These are phyloP conservation scores for Pulveroboletus sp. DNA, from an alignment of 768 basidiomycete genomes.

Conservation along the genomic window DNA sequence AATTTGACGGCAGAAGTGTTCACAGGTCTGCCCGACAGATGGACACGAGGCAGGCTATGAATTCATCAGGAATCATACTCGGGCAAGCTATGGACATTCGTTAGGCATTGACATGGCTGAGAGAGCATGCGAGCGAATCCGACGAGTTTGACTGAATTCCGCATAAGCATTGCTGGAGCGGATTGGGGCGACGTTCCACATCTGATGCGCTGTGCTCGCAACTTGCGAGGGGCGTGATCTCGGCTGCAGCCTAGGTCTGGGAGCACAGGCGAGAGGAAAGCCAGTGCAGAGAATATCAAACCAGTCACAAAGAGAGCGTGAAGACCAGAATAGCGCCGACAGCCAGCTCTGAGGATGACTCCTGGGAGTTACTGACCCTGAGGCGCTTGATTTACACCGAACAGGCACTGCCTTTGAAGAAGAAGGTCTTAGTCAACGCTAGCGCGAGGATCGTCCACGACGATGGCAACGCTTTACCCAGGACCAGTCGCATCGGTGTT, in stretches of 20 bases:
- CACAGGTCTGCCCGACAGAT: background rate
- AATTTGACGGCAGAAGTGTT: background rate
- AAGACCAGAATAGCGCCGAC: background rate
- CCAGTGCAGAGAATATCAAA: background rate
- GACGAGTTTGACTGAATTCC: background rate
- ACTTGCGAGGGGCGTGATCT: no score
- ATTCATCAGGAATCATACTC: background rate
- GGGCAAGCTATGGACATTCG: background rate
- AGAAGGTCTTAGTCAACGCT: conserved; percentile 12
- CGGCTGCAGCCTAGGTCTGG: no score
- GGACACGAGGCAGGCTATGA: conserved; percentile 1
- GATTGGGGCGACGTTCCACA: background rate
- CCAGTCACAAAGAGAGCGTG: background rate
- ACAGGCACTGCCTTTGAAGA: conserved; percentile 21
- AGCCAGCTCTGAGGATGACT: no score
- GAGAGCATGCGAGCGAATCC: background rate
- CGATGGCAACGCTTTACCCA: conserved; percentile 40
- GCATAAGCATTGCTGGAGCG: background rate
- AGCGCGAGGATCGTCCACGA: conserved; percentile 11
- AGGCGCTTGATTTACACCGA: conserved; percentile 15
- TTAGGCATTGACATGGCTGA: background rate
- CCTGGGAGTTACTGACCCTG: conserved; percentile 8
- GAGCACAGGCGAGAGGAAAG: background rate
- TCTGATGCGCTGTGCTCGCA: background rate
- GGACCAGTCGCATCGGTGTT: conserved; percentile 43